Evolutionary conservation across 306 rosid genomes (phyloP).

Genomic region (Acacia confusa): DNA sequence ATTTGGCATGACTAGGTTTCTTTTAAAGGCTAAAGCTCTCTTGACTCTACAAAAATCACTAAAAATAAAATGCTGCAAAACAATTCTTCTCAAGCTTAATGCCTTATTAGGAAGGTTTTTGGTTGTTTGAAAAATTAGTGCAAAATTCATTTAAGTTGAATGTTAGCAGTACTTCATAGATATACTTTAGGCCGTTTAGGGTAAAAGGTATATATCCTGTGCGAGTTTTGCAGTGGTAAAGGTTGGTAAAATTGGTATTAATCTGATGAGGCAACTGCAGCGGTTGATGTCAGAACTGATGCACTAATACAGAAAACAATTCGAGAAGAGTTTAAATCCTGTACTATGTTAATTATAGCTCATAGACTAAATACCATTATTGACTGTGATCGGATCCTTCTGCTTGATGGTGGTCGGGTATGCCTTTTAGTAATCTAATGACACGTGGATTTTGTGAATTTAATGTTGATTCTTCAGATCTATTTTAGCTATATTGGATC

Average conservation of each 20-base stretch:
- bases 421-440: constrained; percentile 18
- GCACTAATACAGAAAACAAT: constrained; percentile 91
- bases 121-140: neutral
- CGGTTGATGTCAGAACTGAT: constrained; percentile 93
- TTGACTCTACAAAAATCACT: no score
- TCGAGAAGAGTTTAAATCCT: constrained; percentile 84
- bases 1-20: no score
- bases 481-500: neutral
- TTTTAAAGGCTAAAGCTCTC: no score
- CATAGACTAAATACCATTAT: constrained; percentile 91
- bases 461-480: neutral
- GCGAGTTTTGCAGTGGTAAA: neutral
- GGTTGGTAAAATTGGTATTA: constrained; percentile 5
- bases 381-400: constrained; percentile 79
- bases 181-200: neutral
- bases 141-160: neutral
- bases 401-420: constrained; percentile 89
- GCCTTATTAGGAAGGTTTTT: neutral
- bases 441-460: neutral
- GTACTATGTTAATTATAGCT: constrained; percentile 91
- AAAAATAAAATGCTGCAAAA: no score
- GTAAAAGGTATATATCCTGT: neutral
- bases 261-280: constrained; percentile 91
- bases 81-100: no score
- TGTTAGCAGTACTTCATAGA: neutral